Evolutionary conservation across 1,284 basidiomycete species (phyloP), one percentile per base, ranked within the genome.

Genomic region (Ganoderma lucidum): DNA sequence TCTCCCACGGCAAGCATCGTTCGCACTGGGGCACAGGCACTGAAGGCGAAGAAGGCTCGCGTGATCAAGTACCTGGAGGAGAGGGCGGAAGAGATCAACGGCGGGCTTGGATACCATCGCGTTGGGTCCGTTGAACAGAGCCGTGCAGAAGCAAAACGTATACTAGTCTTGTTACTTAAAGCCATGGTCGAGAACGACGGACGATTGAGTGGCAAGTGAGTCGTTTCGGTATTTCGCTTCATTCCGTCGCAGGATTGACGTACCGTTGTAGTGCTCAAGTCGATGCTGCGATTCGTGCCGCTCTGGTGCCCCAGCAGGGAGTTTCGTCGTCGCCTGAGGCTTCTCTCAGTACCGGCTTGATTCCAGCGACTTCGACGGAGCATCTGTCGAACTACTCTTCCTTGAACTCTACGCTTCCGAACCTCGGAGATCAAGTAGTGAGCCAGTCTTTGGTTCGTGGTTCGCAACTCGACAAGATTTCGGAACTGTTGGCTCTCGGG

Each of bases 141-240:
- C 67, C 86, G 86, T 66, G 87, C 90, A 23, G 94, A 96, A 76
- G 93, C 91, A 30, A 96, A 92, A 78, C 81, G 95, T 39, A 84
- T 90, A 1, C 80, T 98, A n/a, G 84, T 96, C 41, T 90, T 88
- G 73, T 77, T 98, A 48, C 80, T 98, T 65, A 91, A 87, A 76
- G 84, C 93, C 9, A 87, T 98, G 87, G 86, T 98, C 0, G 92
- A 96, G 74, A 90, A 96, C 75, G 95, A 98, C 71, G 96, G 96
- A 0, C 88, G 88, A 64, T 80, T 97, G 32, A 88, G 90, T 55
- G 95, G 95, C 81, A 93, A 88, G 96, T 97, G 74, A 77, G 86
- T 63, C 30, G 70, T 28, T 28, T 9, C 23, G 4, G 23, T 19
- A 2, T 39, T 58, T 56, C 19, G 32, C 32, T 42, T 12, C 32